A percentile compares a stretch with the other conserved stretches of the same genome.
Evolutionary conservation across 106 monocot genomes (phyloP).

Genomic region (Allium fistulosum): DNA sequence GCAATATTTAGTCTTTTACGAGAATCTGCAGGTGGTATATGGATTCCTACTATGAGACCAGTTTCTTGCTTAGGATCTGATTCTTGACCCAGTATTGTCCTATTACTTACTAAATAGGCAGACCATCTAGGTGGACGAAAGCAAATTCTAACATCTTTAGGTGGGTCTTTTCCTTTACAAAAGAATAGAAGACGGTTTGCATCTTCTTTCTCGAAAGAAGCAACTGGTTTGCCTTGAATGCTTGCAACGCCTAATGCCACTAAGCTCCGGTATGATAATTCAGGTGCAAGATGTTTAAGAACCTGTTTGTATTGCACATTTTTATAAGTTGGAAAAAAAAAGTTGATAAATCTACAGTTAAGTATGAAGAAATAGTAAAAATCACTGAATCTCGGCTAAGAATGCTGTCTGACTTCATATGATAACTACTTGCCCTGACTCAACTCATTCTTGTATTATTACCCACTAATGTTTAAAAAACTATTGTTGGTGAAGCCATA

Average conservation of each 20-base stretch:
- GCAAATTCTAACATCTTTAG: slow-evolving; percentile 1
- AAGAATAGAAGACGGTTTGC: slow-evolving; percentile 61
- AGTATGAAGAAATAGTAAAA: too few species aligned
- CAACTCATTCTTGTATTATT: too few species aligned
- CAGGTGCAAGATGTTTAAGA: slow-evolving; percentile 54
- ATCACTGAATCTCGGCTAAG: too few species aligned
- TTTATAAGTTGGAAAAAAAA: neutral
- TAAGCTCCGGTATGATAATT: slow-evolving; percentile 46
- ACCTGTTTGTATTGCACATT: slow-evolving; percentile 22
- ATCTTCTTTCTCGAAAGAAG: slow-evolving; percentile 72
- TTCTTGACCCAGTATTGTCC: slow-evolving; percentile 9
- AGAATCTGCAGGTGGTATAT: neutral
- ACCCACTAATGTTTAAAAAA: too few species aligned
- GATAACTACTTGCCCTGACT: too few species aligned
- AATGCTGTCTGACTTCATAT: too few species aligned
- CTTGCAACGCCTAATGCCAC: slow-evolving; percentile 57
- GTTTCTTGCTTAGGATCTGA: slow-evolving; percentile 9
- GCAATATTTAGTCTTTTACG: slow-evolving; percentile 25
- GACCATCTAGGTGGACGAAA: slow-evolving; percentile 27
- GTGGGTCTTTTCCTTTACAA: slow-evolving; percentile 21
- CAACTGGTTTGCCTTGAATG: slow-evolving; percentile 58
- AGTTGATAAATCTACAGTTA: too few species aligned
- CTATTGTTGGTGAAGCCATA: too few species aligned
- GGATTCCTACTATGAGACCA: slow-evolving; percentile 13
- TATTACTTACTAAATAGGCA: slow-evolving; percentile 20